Conservation (phyloP, 495 filamentous ascomycete genomes). For the Hypoxylon rickii region DNA sequence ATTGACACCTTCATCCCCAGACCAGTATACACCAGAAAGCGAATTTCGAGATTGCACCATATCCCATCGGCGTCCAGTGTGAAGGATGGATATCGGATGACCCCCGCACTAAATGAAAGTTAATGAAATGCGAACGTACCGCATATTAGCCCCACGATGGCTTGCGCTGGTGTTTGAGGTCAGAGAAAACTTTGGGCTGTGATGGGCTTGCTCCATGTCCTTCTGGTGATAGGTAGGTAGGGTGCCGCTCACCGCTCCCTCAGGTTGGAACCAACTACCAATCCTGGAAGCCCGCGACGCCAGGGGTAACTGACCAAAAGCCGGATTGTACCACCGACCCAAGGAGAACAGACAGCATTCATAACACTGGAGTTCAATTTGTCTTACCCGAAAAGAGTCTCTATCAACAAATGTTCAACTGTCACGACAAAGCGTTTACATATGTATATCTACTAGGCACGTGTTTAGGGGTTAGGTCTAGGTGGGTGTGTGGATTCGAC, state of each 20-base stretch:
- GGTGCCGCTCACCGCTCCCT: conserved; percentile 34
- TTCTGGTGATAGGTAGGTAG: conserved; percentile 20
- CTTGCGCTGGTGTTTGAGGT: conserved; percentile 16
- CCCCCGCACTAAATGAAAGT: conserved; percentile 27
- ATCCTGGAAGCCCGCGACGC: conserved; percentile 20
- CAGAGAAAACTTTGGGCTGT: conserved; percentile 4
- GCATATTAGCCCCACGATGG: conserved; percentile 14
- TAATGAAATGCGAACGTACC: conserved; percentile 9
- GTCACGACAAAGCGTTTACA: too few relatives aligned
- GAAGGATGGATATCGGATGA: conserved; percentile 16
- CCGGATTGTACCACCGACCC: too few relatives aligned
- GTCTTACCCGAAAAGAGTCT: conserved; percentile 11
- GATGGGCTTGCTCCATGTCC: conserved; percentile 21
- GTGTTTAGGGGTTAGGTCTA: too few relatives aligned
- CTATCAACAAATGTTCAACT: too few relatives aligned
- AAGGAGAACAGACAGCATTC: too few relatives aligned
- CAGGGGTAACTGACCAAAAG: conserved; percentile 29
- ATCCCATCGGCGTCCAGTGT: too few relatives aligned
- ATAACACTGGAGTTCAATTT: too few relatives aligned
- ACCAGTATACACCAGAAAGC: conserved; percentile 5
- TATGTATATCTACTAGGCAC: too few relatives aligned
- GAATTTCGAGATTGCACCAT: background rate
- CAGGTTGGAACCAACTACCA: conserved; percentile 27
- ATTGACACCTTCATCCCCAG: background rate
- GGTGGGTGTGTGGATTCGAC: too few relatives aligned